phyloP scores from a whole-genome alignment of 2,329 filamentous ascomycete genomes.

The Arthrobotrys iridis region DNA sequence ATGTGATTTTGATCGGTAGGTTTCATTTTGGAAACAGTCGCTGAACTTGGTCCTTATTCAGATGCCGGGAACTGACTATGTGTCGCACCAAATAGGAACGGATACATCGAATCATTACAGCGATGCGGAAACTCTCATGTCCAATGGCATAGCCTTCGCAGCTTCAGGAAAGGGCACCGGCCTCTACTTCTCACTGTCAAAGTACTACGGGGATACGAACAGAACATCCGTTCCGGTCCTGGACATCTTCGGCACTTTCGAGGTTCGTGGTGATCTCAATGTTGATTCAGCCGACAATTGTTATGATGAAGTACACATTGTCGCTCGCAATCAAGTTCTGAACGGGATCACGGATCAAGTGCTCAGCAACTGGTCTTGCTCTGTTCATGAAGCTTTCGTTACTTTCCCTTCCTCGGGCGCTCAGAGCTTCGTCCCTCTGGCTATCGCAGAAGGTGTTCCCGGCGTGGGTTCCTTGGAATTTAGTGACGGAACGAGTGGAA shows the following conservation, averaged over 20 bases:
- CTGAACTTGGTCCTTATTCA: no score
- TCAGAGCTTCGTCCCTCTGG: constrained; percentile 61
- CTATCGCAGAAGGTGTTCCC: constrained; percentile 62
- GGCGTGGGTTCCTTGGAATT: constrained; percentile 61
- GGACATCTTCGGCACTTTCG: constrained; percentile 62
- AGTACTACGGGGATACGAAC: constrained; percentile 61
- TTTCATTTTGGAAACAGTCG: background rate
- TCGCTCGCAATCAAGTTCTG: constrained; percentile 61
- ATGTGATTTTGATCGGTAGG: constrained; percentile 63
- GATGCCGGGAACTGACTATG: no score
- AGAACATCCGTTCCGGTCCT: constrained; percentile 58
- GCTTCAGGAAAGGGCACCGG: constrained; percentile 60
- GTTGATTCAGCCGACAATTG: constrained; percentile 57
- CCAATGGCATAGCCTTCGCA: constrained; percentile 61
- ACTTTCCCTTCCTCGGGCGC: constrained; percentile 60
- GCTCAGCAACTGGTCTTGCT: constrained; percentile 64
- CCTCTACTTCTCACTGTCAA: constrained; percentile 63
- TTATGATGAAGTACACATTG: constrained; percentile 63
- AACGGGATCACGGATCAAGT: constrained; percentile 60
- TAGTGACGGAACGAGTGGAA: constrained; percentile 61
- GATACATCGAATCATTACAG: constrained; percentile 55
- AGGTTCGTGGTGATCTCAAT: constrained; percentile 61
- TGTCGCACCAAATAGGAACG: constrained; percentile 23
- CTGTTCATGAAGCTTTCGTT: constrained; percentile 63
- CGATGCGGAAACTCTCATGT: constrained; percentile 61